phyloP scores from a whole-genome alignment of 2,329 filamentous ascomycete genomes.

The Ceratocystis huliohia region DNA sequence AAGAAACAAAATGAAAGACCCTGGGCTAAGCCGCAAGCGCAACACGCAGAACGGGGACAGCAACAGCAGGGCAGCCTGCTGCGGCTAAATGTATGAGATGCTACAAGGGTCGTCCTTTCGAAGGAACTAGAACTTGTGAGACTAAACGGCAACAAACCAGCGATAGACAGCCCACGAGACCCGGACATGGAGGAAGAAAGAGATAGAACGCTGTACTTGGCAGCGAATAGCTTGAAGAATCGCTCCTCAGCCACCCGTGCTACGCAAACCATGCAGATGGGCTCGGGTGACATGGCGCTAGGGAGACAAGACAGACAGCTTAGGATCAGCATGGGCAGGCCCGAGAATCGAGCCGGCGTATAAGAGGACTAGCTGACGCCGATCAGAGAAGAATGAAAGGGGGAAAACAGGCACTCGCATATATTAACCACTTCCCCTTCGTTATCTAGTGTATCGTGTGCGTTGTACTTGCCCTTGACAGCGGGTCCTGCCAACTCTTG shows the following conservation, averaged over 20 bases:
- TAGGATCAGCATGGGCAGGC: not conserved
- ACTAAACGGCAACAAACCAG: not conserved
- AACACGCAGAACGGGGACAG: too few relatives aligned
- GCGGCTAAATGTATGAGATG: too few relatives aligned
- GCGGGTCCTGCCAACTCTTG: not conserved
- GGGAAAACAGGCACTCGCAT: too few relatives aligned
- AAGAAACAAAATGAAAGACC: too few relatives aligned
- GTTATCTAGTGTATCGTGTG: not conserved
- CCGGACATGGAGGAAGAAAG: not conserved
- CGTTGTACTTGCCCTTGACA: not conserved
- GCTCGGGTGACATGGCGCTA: constrained; percentile 1
- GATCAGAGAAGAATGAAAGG: not conserved
- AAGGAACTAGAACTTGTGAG: not conserved
- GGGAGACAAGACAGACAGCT: not conserved
- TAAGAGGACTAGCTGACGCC: not conserved
- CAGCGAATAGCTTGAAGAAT: not conserved
- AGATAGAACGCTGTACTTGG: not conserved
- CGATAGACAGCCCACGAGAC: not conserved
- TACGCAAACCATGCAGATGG: not conserved
- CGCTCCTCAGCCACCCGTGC: not conserved
- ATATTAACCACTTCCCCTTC: too few relatives aligned
- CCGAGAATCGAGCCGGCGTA: not conserved
- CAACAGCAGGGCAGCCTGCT: too few relatives aligned
- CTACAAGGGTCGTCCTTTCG: not conserved
- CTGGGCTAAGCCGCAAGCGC: too few relatives aligned